These are phyloP conservation scores for Huntiella savannae DNA, from an alignment of 2,329 filamentous ascomycete genomes.

Conservation along the genomic window DNA sequence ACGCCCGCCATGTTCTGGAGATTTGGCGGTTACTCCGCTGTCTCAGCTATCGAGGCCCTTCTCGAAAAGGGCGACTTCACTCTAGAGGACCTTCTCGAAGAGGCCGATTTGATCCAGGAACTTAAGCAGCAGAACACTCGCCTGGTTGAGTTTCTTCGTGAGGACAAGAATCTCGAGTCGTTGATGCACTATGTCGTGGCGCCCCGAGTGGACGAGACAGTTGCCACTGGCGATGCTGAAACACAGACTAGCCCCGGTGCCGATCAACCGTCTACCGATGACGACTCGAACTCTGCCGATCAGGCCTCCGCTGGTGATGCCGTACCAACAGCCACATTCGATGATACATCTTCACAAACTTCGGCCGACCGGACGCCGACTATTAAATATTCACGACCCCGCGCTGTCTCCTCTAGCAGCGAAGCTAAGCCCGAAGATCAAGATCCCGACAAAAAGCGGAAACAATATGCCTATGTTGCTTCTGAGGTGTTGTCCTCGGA, in stretches of 20 bases:
- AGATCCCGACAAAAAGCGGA: conserved; percentile 73
- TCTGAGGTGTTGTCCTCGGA: conserved; percentile 90
- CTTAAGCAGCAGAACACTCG: conserved; percentile 96
- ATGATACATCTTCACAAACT: conserved; percentile 10
- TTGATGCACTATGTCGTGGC: conserved; percentile 85
- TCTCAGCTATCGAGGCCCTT: conserved; percentile 88
- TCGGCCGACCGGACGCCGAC: conserved; percentile 14
- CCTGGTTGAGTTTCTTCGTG: conserved; percentile 85
- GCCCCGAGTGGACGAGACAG: conserved; percentile 38
- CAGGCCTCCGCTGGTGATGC: conserved; percentile 26
- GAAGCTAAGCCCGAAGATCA: conserved; percentile 37
- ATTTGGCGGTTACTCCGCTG: conserved; percentile 96
- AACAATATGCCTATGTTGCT: conserved; percentile 83
- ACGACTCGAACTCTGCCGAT: conserved; percentile 27
- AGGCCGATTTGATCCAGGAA: conserved; percentile 91
- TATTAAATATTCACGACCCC: conserved; percentile 29
- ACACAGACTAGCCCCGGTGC: neutral
- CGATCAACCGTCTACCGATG: conserved; percentile 32
- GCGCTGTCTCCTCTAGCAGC: conserved; percentile 33
- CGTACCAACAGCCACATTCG: neutral
- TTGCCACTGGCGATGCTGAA: conserved; percentile 17
- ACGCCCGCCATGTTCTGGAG: conserved; percentile 90
- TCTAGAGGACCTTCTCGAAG: conserved; percentile 87
- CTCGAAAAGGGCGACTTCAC: conserved; percentile 93
- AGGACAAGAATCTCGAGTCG: conserved; percentile 65